Evolutionary conservation across 768 basidiomycete species (phyloP).

Genomic region (Lactarius indigo): DNA sequence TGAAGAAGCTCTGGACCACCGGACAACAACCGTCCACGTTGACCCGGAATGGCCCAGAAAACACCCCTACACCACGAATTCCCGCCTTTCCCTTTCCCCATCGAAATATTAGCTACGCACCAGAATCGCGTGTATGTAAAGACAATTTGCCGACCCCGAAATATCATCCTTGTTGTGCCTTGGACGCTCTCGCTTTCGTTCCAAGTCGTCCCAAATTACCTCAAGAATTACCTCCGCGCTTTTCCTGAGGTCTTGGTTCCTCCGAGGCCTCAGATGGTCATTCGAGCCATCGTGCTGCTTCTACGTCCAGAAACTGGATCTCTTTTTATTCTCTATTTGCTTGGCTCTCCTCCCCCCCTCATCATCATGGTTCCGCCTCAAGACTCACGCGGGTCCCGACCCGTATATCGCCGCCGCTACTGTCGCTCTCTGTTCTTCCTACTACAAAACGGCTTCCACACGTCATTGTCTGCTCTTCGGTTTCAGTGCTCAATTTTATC

Average conservation of each 20-base stretch:
- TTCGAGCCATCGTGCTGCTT: background rate
- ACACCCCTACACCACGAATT: background rate
- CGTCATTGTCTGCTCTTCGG: too few species aligned
- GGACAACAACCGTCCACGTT: background rate
- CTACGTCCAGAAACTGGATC: background rate
- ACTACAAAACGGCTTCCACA: too few species aligned
- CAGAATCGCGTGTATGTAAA: background rate
- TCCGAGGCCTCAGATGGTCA: background rate
- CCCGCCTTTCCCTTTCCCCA: background rate
- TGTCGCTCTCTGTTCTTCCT: too few species aligned
- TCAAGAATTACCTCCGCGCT: background rate
- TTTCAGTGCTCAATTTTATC: too few species aligned
- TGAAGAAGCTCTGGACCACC: constrained; percentile 24
- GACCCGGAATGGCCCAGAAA: background rate
- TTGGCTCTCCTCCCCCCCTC: background rate
- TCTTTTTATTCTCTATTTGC: background rate
- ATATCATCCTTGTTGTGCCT: background rate
- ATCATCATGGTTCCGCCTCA: background rate
- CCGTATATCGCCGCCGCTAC: too few species aligned
- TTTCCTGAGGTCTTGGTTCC: background rate
- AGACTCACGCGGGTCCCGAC: too few species aligned
- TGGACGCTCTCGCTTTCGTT: background rate
- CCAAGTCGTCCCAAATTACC: background rate
- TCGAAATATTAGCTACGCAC: background rate
- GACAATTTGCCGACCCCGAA: background rate